These are phyloP conservation scores for Brassica juncea DNA, from an alignment of 345 rosid genomes.

Conservation along the genomic window DNA sequence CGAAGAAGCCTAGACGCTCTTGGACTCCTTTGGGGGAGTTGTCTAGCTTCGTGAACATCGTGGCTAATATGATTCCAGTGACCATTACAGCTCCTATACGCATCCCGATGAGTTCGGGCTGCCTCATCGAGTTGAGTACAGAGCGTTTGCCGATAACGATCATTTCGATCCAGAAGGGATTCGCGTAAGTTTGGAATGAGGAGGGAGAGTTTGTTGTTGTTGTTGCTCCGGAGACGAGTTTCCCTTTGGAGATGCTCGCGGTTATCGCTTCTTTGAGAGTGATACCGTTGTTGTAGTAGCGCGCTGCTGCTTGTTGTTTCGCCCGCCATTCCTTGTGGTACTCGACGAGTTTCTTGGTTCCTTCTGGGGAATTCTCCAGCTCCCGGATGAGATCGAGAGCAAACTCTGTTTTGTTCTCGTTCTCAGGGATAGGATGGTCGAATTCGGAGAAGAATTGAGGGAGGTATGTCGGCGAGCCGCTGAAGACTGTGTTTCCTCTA, in stretches of 20 bases:
- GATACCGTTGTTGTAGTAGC: constrained; percentile 30
- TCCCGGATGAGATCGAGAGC: constrained; percentile 84
- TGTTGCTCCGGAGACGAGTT: constrained; percentile 73
- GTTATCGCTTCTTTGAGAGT: constrained; percentile 79
- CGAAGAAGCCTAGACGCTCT: constrained; percentile 86
- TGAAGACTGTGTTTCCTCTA: constrained; percentile 72
- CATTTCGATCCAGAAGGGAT: constrained; percentile 83
- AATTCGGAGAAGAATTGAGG: constrained; percentile 70
- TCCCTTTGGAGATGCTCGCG: constrained; percentile 77
- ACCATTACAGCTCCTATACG: constrained; percentile 76
- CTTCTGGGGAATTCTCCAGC: constrained; percentile 74
- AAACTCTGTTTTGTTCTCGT: constrained; percentile 82
- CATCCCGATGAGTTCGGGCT: constrained; percentile 79
- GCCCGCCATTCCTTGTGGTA: constrained; percentile 70
- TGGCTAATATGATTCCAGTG: constrained; percentile 84
- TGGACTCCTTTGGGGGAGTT: constrained; percentile 81
- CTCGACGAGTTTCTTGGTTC: constrained; percentile 67
- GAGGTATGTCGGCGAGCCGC: constrained; percentile 61
- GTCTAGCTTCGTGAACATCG: constrained; percentile 78
- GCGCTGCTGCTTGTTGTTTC: constrained; percentile 23
- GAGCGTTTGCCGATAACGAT: constrained; percentile 69
- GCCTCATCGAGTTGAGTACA: constrained; percentile 66
- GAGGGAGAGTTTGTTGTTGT: constrained; percentile 41
- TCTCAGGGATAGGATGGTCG: constrained; percentile 83
- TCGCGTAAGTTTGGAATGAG: constrained; percentile 74